phyloP scores from a whole-genome alignment of 2,329 filamentous ascomycete species.

The Colletotrichum somersetense region DNA sequence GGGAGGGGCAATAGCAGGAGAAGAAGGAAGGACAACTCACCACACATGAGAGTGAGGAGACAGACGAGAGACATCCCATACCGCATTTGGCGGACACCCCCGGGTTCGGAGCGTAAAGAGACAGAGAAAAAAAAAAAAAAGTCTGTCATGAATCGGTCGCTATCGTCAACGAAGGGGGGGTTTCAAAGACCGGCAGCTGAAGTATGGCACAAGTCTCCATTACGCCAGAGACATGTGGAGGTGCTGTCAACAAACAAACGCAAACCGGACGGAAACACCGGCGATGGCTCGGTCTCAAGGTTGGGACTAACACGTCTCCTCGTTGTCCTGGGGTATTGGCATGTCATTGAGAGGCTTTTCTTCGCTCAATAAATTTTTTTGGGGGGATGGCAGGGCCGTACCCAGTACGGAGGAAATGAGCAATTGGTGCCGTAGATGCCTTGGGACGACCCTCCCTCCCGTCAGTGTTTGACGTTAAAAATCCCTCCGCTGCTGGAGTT shows the following conservation, averaged over 20 bases:
- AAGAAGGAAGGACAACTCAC: neutral
- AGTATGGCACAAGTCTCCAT: neutral
- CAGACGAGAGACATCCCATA: neutral
- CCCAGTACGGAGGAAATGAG: slow-evolving; percentile 31
- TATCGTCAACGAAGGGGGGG: neutral
- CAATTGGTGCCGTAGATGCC: slow-evolving; percentile 36
- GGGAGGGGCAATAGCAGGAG: neutral
- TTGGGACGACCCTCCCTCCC: slow-evolving; percentile 1
- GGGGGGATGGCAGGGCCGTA: slow-evolving; percentile 9
- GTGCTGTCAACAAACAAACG: slow-evolving; percentile 3
- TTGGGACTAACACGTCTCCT: slow-evolving; percentile 1
- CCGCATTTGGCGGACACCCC: neutral
- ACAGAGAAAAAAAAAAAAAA: neutral
- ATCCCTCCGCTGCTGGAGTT: neutral
- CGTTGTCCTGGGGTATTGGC: neutral
- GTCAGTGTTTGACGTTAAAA: neutral
- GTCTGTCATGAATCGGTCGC: neutral
- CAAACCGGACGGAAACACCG: neutral
- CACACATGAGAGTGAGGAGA: neutral
- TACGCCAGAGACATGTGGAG: neutral
- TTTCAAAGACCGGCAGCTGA: neutral
- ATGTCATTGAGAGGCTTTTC: neutral
- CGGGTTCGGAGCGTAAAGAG: too few relatives aligned
- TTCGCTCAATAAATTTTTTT: neutral
- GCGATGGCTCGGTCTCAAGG: neutral